Percentiles rank a stretch among this genome's conserved stretches.
These are phyloP conservation scores for Tranzscheliella williamsii DNA, from an alignment of 1,284 basidiomycete species.

Conservation along the genomic window DNA sequence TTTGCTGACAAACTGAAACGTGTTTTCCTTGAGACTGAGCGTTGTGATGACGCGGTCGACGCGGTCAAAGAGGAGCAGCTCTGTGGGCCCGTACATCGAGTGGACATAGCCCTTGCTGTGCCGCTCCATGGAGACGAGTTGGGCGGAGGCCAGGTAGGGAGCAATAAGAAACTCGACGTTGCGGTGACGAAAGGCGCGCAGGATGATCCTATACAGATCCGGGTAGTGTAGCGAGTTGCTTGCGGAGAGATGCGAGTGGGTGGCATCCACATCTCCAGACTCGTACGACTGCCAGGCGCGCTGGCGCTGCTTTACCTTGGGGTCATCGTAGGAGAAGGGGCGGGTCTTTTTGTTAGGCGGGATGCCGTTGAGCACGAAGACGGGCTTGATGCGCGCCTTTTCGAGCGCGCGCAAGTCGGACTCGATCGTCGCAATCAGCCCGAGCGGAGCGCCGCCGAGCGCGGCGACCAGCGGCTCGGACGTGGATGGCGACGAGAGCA, in stretches of 20 bases:
- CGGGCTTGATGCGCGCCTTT: conserved; percentile 89
- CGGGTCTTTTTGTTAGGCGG: conserved; percentile 44
- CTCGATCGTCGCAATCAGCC: conserved; percentile 72
- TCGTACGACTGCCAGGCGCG: conserved; percentile 59
- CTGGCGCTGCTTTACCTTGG: conserved; percentile 42
- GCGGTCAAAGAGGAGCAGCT: conserved; percentile 81
- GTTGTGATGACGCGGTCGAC: conserved; percentile 92
- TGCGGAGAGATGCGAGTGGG: conserved; percentile 78
- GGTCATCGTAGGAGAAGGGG: conserved; percentile 56
- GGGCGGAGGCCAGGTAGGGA: conserved; percentile 86
- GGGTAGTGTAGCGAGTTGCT: conserved; percentile 67
- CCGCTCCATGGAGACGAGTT: conserved; percentile 91
- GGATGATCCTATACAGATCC: conserved; percentile 88
- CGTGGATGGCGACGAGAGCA: conserved; percentile 74
- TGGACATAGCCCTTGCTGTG: conserved; percentile 94
- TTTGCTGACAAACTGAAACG: conserved; percentile 84
- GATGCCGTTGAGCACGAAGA: conserved; percentile 89
- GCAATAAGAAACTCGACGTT: conserved; percentile 96
- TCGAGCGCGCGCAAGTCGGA: conserved; percentile 86
- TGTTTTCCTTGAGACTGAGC: conserved; percentile 62
- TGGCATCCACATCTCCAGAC: conserved; percentile 70
- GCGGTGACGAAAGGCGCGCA: conserved; percentile 89
- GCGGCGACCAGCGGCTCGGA: conserved; percentile 90
- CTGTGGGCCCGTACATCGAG: conserved; percentile 86
- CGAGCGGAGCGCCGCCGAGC: conserved; percentile 85